Evolutionary conservation across 306 rosid species (phyloP), one percentile per base, ranked within the genome.

Genomic region (Castanea crenata): DNA sequence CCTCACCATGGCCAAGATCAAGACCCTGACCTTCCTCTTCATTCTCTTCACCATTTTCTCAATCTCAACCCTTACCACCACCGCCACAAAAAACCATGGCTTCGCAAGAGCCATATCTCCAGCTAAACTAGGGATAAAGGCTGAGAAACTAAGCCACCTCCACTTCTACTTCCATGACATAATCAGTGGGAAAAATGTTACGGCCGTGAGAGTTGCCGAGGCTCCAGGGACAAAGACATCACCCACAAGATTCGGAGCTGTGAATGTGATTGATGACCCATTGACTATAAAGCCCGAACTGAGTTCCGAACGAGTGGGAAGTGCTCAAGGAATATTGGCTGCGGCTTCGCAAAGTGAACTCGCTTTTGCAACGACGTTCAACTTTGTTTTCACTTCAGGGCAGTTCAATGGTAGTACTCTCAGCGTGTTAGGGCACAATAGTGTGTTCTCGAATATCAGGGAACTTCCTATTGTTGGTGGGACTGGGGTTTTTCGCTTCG

Each of bases 391-490:
- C 80, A 76, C 83, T 0, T 78, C 78, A 71, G 97, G 91, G n/a
- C 82, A 87, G 75, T 86, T 74, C 61, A 90, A 83, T 11, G 96
- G 96, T 0, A 92, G 97, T 73, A 71, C 6, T 12, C 78, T 92
- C 5, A 88, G 91, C 38, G 75, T 92, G n/a, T 23, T 90, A 79
- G 97, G 97, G 6, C 80, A 91, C 57, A 90, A 90, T 70, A 31
- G 77, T 14, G 64, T 79, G 4, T 19, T 34, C 0, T 80, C 87
- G 4, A 35, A 57, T 14, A 87, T 86, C 29, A 87, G 93, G 55
- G 97, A 90, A 83, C 83, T 92, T 90, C 93, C 93, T 10, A 72
- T 92, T 0, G 91, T 92, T 5, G 97, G 97, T 55, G 93, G 97
- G 0, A 92, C 85, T 0, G 97, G 97, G 11, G 68, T 73, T 29